Conservation (phyloP, 371 early-diverging fungal genomes). For the Smittium culicis region DNA sequence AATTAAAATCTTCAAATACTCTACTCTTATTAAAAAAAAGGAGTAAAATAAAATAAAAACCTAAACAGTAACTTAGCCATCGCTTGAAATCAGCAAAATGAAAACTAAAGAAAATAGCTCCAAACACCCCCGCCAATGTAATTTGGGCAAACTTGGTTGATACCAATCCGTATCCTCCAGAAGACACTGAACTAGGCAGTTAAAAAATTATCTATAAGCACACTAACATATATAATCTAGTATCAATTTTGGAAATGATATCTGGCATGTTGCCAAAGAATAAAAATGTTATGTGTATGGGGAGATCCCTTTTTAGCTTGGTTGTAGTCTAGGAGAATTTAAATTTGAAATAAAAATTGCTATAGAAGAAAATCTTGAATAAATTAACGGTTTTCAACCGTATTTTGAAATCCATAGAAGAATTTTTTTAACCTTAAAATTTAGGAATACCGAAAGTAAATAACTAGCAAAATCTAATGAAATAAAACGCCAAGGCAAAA, state of each 20-base stretch:
- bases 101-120: not conserved
- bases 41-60: too few species aligned
- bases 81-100: not conserved
- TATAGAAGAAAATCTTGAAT: not conserved
- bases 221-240: not conserved
- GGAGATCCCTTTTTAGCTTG: not conserved
- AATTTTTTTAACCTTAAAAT: not conserved
- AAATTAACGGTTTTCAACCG: not conserved
- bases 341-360: not conserved
- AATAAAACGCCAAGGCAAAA: not conserved
- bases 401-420: not conserved
- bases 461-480: not conserved
- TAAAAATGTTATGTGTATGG: not conserved
- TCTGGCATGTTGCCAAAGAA: not conserved
- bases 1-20: too few species aligned
- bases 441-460: not conserved
- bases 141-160: not conserved
- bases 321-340: not conserved
- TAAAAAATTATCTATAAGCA: not conserved
- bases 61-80: too few species aligned
- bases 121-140: not conserved
- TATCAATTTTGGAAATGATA: not conserved
- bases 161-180: not conserved
- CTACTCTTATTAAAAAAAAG: too few species aligned
- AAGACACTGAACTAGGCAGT: not conserved